A percentile compares a stretch with the other conserved stretches of the same genome.
phyloP scores from a whole-genome alignment of 768 basidiomycete genomes.

The Mycena amicta region DNA sequence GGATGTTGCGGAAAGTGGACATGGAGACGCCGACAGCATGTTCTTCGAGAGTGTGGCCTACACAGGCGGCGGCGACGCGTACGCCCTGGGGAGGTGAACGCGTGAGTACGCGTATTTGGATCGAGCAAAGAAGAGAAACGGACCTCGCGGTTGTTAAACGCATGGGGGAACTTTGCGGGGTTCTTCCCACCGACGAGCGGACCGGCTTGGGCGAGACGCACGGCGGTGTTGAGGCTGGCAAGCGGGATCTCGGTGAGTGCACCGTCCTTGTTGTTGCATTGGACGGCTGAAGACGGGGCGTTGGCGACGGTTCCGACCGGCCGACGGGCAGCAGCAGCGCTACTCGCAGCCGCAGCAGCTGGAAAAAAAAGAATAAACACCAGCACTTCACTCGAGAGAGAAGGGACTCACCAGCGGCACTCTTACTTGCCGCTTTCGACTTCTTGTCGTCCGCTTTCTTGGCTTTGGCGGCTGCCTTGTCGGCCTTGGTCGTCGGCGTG shows the following conservation, averaged over 20 bases:
- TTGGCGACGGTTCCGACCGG: slow-evolving; percentile 10
- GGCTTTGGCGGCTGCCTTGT: slow-evolving; percentile 4
- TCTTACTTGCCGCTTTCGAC: no score
- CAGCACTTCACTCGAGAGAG: not conserved
- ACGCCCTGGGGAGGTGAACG: no score
- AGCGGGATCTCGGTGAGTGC: slow-evolving; percentile 9
- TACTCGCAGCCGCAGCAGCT: slow-evolving; percentile 1
- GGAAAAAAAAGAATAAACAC: no score
- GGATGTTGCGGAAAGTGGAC: slow-evolving; percentile 17
- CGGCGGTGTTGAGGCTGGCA: slow-evolving; percentile 1
- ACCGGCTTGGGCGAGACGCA: slow-evolving; percentile 14
- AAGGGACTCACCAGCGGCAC: not conserved
- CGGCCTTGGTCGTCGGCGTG: not conserved
- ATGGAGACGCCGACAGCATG: slow-evolving; percentile 15
- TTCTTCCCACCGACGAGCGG: slow-evolving; percentile 8
- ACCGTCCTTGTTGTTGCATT: slow-evolving; percentile 8
- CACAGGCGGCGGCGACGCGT: slow-evolving; percentile 6
- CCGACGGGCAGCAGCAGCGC: slow-evolving; percentile 8
- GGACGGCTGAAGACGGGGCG: slow-evolving; percentile 6
- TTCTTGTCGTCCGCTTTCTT: no score
- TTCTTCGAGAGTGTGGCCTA: slow-evolving; percentile 18
- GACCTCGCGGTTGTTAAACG: slow-evolving; percentile 16
- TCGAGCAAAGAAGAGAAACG: no score
- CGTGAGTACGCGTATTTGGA: no score
- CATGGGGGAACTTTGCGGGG: slow-evolving; percentile 18